Conservation (phyloP, 305 asterid species). For the Plantago coronopus region DNA sequence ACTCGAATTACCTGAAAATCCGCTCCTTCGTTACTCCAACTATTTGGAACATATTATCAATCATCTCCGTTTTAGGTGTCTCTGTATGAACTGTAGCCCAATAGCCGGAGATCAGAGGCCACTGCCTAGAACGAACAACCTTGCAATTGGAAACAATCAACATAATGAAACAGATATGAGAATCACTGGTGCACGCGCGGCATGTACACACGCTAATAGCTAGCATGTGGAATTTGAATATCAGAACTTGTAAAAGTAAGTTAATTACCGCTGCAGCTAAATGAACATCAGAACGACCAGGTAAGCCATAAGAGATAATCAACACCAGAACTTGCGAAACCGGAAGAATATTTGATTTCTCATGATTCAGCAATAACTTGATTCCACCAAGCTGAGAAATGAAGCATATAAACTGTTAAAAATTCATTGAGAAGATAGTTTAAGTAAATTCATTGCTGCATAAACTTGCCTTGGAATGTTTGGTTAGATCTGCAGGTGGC, state of each 20-base stretch:
- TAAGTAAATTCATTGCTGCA: not conserved
- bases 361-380: conserved; percentile 50
- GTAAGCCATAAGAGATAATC: conserved; percentile 72
- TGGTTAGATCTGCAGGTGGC: conserved; percentile 57
- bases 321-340: conserved; percentile 54
- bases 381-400: conserved; percentile 65
- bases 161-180: conserved; percentile 1
- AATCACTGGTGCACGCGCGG: no score
- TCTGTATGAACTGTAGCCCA: conserved; percentile 67
- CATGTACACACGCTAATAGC: not conserved
- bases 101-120: conserved; percentile 67
- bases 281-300: conserved; percentile 67
- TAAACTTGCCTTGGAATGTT: conserved; percentile 53
- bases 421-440: not conserved
- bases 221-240: no score
- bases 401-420: conserved; percentile 1
- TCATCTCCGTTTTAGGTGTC: conserved; percentile 59
- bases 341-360: conserved; percentile 35
- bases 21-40: conserved; percentile 38
- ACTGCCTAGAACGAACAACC: conserved; percentile 73
- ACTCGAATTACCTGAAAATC: conserved; percentile 44
- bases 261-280: conserved; percentile 67
- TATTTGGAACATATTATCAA: conserved; percentile 47
- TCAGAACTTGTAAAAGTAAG: no score
- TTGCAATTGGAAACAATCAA: conserved; percentile 20